phyloP scores from a whole-genome alignment of 371 early-diverging fungal species.

The Zychaea mexicana region DNA sequence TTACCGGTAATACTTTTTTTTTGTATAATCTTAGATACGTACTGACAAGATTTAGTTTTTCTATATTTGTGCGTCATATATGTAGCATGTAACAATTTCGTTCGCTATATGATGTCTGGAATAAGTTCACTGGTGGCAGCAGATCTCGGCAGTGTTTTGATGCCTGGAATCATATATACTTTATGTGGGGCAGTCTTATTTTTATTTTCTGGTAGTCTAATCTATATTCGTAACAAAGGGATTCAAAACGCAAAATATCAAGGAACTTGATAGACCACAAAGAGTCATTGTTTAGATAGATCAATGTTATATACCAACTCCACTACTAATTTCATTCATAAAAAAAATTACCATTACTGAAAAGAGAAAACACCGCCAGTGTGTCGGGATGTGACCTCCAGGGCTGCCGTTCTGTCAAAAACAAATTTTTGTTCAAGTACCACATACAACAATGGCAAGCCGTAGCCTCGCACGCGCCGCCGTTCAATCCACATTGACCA shows the following conservation, averaged over 20 bases:
- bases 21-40: constrained; percentile 11
- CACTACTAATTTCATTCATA: not conserved
- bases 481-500: not conserved
- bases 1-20: constrained; percentile 25
- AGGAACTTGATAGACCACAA: not conserved
- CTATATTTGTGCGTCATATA: not conserved
- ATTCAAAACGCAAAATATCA: not conserved
- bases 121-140: constrained; percentile 41
- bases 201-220: not conserved
- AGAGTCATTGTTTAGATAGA: too few relatives aligned
- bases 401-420: constrained; percentile 1
- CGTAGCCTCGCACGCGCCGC: constrained; percentile 7
- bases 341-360: not conserved
- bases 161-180: constrained; percentile 33
- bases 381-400: not conserved
- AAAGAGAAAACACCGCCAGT: not conserved
- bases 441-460: constrained; percentile 5
- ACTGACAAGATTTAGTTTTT: too few relatives aligned
- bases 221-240: not conserved
- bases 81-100: constrained; percentile 43
- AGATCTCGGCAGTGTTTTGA: constrained; percentile 25
- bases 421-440: not conserved
- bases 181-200: constrained; percentile 27
- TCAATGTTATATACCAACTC: not conserved
- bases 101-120: constrained; percentile 40